Conservation (phyloP, 768 basidiomycete species). For the Trametes cinnabarina region DNA sequence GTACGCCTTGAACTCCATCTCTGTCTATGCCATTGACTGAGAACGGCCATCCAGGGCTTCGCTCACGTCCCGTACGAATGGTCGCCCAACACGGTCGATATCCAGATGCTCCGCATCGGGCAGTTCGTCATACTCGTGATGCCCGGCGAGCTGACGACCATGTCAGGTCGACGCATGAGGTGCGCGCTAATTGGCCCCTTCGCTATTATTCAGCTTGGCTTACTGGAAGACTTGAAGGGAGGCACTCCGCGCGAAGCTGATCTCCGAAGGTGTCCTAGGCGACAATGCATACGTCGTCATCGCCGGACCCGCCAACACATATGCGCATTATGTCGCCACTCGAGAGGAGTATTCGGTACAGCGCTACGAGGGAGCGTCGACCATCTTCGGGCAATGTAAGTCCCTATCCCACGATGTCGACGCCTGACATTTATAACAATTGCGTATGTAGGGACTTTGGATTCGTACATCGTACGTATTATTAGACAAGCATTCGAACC, state of each 20-base stretch:
- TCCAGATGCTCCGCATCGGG: slow-evolving; percentile 76
- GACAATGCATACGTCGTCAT: slow-evolving; percentile 72
- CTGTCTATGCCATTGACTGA: slow-evolving; percentile 11
- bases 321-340: slow-evolving; percentile 72
- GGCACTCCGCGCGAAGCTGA: slow-evolving; percentile 61
- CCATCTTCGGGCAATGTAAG: slow-evolving; percentile 72
- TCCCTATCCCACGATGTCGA: slow-evolving; percentile 10
- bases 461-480: slow-evolving; percentile 56
- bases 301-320: slow-evolving; percentile 81
- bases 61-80: slow-evolving; percentile 70
- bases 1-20: slow-evolving; percentile 32
- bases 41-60: slow-evolving; percentile 45
- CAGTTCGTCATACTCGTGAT: slow-evolving; percentile 74
- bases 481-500: too few species aligned
- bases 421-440: background rate
- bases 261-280: slow-evolving; percentile 61
- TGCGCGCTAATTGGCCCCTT: slow-evolving; percentile 25
- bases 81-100: slow-evolving; percentile 69
- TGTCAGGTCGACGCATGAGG: slow-evolving; percentile 77
- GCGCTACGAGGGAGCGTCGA: slow-evolving; percentile 81
- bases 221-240: slow-evolving; percentile 41
- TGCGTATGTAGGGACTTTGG: slow-evolving; percentile 56
- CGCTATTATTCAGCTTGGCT: background rate
- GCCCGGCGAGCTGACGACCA: slow-evolving; percentile 79
- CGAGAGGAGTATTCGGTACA: slow-evolving; percentile 72